Base-by-base conservation (phyloP, 2,329 filamentous ascomycete genomes). In the Pyrenophora tritici-repentis region DNA sequence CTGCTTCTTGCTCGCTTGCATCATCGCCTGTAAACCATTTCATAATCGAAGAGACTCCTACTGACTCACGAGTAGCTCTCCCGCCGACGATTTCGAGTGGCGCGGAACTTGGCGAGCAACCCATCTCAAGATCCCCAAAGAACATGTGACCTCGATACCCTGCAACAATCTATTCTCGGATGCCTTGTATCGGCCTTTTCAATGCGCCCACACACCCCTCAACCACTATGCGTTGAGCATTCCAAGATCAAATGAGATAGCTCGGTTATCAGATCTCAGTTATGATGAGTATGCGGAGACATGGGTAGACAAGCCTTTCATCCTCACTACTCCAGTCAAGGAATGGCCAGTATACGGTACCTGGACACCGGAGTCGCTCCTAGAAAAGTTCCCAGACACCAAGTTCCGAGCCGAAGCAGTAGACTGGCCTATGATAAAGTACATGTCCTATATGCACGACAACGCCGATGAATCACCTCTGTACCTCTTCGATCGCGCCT, bases 381-480 rank as follows among this genome's bases (percentile, higher is more conserved):
- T 88, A 1, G 65, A 78, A n/a, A 77, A 79, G 53, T 91, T 91
- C 69, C 78, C 81, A 1, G 75, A 86, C 42, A 81, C 87, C 2
- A 80, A 83, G 42, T 97, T 97, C 73, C 85, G 91, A 34, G 93
- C 93, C 8, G 94, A 97, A 79, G 89, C 91, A 0, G 92, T 97
- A 4, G 91, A 97, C 75, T 97, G 93, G 93, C 84, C 86, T 0
- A 83, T 96, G 56, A 78, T 81, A n/a, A 89, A 84, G 0, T 97
- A 97, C 71, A 78, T 86, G 56, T 79, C 85, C 37, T 99, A 97
- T 73, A 90, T 97, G 87, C 78, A 80, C 35, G 82, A 88, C 68
- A 93, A 84, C 68, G 76, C 76, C 14, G 93, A 97, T 59, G 94
- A 97, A 75, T 93, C 89, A 55, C 93, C 93, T 0, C 75, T 97